Evolutionary conservation across 257 asterid genomes (phyloP).

Genomic region (Nicotiana tomentosiformis): DNA sequence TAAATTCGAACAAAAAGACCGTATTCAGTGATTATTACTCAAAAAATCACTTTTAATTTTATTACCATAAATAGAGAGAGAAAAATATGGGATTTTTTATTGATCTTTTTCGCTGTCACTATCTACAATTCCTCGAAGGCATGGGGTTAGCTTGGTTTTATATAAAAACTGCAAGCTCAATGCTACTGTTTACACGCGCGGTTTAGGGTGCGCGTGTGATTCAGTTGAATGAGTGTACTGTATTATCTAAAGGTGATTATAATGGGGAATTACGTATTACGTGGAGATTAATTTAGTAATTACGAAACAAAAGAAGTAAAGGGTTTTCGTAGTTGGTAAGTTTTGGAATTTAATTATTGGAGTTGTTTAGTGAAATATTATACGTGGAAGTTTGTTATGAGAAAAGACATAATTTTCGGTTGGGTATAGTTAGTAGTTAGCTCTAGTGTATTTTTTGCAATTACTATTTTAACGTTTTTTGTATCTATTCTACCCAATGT

Average conservation of each 20-base stretch:
- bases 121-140: not conserved
- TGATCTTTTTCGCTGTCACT: not conserved
- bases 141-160: not conserved
- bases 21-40: not conserved
- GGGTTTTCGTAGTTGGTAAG: not conserved
- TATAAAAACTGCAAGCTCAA: not conserved
- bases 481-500: not conserved
- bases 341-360: not conserved
- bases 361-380: not conserved
- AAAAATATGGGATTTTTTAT: not conserved
- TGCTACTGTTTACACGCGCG: not conserved
- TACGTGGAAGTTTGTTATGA: not conserved
- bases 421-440: not conserved
- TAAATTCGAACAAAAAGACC: not conserved
- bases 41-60: not conserved
- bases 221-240: not conserved
- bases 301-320: not conserved
- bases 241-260: not conserved
- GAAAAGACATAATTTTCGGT: not conserved
- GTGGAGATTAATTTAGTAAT: not conserved
- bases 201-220: not conserved
- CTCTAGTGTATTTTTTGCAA: not conserved
- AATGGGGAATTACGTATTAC: not conserved
- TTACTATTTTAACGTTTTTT: not conserved
- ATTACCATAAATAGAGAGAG: not conserved